Percentiles rank a stretch among this genome's conserved stretches.
Conservation (phyloP, 2,329 filamentous ascomycete species). For the Trichoderma simmonsii region DNA sequence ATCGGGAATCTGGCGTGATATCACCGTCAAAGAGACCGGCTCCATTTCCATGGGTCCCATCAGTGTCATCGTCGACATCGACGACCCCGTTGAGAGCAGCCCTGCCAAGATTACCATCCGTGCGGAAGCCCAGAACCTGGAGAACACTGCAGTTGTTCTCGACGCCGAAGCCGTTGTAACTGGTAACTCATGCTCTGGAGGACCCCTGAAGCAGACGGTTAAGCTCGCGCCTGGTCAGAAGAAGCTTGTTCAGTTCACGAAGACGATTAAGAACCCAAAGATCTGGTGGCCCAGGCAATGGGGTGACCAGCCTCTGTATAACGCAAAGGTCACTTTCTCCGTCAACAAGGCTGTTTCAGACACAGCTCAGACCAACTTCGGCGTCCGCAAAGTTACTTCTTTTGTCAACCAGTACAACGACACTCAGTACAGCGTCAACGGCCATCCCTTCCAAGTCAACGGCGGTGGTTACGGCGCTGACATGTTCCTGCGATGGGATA, state of each 20-base stretch:
- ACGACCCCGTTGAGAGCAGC: constrained; percentile 20
- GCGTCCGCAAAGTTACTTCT: constrained; percentile 43
- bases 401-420: constrained; percentile 52
- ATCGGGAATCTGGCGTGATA: constrained; percentile 60
- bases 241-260: constrained; percentile 35
- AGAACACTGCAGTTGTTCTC: constrained; percentile 38
- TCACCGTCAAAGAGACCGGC: constrained; percentile 54
- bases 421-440: constrained; percentile 55
- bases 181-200: constrained; percentile 29
- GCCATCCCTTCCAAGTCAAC: constrained; percentile 55
- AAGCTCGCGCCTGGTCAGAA: constrained; percentile 37
- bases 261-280: constrained; percentile 40
- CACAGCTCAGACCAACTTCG: constrained; percentile 27
- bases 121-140: constrained; percentile 39
- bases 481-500: constrained; percentile 58
- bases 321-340: constrained; percentile 29
- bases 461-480: constrained; percentile 60
- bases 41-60: constrained; percentile 44
- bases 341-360: constrained; percentile 32
- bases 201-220: constrained; percentile 32
- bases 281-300: constrained; percentile 63
- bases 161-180: constrained; percentile 34
- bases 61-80: constrained; percentile 44
- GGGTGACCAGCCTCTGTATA: constrained; percentile 55
- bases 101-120: constrained; percentile 39